These are phyloP conservation scores for Planoprotostelium fungivorum DNA, from an alignment of 78 protist genomes.

Conservation along the genomic window DNA sequence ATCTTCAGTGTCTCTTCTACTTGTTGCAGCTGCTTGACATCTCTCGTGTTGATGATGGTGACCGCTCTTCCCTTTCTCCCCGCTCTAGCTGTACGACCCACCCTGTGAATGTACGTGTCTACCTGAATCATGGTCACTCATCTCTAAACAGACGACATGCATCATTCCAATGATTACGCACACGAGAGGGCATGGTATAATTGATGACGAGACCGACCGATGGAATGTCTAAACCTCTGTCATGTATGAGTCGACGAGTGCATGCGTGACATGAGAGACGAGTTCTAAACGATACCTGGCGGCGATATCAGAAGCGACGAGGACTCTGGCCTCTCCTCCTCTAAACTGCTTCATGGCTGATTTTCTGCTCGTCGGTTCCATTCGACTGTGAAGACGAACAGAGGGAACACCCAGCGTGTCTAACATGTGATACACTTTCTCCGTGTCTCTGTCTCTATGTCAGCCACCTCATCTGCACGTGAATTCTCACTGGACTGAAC, in stretches of 20 bases:
- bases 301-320: constrained; percentile 68
- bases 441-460: neutral
- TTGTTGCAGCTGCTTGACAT: constrained; percentile 45
- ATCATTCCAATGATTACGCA: neutral
- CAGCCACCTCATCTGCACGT: neutral
- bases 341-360: constrained; percentile 28
- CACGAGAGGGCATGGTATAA: constrained; percentile 90
- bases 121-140: constrained; percentile 28
- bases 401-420: constrained; percentile 27
- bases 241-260: too few species aligned
- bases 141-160: neutral
- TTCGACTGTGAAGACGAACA: constrained; percentile 31
- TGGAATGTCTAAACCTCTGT: constrained; percentile 97
- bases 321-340: constrained; percentile 24
- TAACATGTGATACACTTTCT: constrained; percentile 36
- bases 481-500: neutral
- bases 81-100: constrained; percentile 97
- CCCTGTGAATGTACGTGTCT: constrained; percentile 95
- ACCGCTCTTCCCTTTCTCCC: constrained; percentile 91
- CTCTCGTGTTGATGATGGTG: constrained; percentile 90
- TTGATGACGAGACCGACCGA: constrained; percentile 93
- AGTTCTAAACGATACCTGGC: neutral
- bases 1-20: neutral
- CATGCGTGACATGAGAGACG: neutral
- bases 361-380: constrained; percentile 22